Evolutionary conservation across 139 green algal species (phyloP).

Genomic region (Coccomyxa sp.): DNA sequence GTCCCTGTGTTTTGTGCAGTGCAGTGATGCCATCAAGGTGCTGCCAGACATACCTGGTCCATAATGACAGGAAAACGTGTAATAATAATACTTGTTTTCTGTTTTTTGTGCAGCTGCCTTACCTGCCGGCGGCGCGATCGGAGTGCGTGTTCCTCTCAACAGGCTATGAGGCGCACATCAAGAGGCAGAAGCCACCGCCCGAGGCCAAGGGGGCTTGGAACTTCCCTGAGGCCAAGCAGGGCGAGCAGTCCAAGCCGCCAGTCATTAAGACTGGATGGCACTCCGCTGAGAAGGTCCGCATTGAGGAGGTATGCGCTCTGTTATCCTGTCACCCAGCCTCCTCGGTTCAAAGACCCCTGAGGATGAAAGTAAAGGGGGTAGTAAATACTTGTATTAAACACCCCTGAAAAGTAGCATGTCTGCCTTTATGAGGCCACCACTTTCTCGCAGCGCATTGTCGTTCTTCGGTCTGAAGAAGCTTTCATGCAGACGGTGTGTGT

Average conservation of each 20-base stretch:
- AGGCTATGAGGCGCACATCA: slow-evolving; percentile 9
- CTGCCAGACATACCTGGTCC: too few relatives aligned
- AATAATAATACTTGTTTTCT: too few relatives aligned
- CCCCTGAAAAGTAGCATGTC: background rate
- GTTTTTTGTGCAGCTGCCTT: too few relatives aligned
- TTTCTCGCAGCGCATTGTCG: background rate
- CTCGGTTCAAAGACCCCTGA: background rate
- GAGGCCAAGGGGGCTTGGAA: too few relatives aligned
- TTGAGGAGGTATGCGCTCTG: background rate
- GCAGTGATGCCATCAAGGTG: too few relatives aligned
- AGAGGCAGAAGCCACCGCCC: background rate
- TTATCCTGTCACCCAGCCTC: background rate
- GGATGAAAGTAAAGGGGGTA: too few relatives aligned
- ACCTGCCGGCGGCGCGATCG: background rate
- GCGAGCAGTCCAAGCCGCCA: background rate
- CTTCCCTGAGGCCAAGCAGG: too few relatives aligned
- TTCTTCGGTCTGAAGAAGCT: background rate
- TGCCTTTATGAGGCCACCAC: background rate
- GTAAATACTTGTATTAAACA: too few relatives aligned
- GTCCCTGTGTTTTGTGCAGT: background rate
- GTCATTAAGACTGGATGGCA: background rate
- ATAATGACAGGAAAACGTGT: too few relatives aligned
- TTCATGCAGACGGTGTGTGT: too few relatives aligned
- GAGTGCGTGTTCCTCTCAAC: slow-evolving; percentile 12
- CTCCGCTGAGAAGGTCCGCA: background rate